These are phyloP conservation scores for Globisporangium megalacanthum DNA, from an alignment of 352 stramenopile species.

Conservation along the genomic window DNA sequence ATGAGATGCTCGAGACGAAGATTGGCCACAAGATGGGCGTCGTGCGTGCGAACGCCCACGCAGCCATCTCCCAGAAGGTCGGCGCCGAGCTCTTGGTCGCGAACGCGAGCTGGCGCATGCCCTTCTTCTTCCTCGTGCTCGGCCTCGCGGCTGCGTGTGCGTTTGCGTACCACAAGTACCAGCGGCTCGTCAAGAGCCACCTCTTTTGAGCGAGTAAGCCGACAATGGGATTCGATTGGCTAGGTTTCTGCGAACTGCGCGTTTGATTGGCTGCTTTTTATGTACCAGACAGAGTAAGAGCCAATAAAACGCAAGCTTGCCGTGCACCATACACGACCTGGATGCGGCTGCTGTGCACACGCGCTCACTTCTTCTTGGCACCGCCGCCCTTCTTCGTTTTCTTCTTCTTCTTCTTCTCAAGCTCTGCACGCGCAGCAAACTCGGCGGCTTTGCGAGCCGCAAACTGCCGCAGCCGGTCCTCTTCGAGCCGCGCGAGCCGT, in stretches of 20 bases:
- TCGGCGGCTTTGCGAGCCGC: slow-evolving; percentile 65
- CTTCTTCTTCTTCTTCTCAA: slow-evolving; percentile 84
- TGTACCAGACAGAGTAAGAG: too few relatives aligned
- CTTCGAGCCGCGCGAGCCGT: slow-evolving; percentile 43
- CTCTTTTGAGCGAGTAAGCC: slow-evolving; percentile 44
- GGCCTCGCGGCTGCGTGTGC: slow-evolving; percentile 46
- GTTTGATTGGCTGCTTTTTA: too few relatives aligned
- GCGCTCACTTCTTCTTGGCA: slow-evolving; percentile 40
- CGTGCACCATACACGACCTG: too few relatives aligned
- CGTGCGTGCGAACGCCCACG: slow-evolving; percentile 54
- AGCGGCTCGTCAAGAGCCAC: slow-evolving; percentile 81
- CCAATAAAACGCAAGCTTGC: too few relatives aligned
- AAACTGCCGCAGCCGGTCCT: slow-evolving; percentile 62
- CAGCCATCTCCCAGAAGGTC: slow-evolving; percentile 64
- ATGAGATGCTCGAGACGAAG: slow-evolving; percentile 67
- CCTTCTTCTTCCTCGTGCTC: slow-evolving; percentile 75
- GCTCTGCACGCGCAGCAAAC: slow-evolving; percentile 59
- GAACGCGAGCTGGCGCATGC: slow-evolving; percentile 64
- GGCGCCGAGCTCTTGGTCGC: slow-evolving; percentile 61
- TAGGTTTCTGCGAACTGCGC: too few relatives aligned
- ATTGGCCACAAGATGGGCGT: slow-evolving; percentile 61
- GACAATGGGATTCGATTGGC: too few relatives aligned
- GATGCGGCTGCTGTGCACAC: too few relatives aligned
- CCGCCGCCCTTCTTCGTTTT: slow-evolving; percentile 33
- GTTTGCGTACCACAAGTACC: slow-evolving; percentile 84